Conservation (phyloP, 108 stramenopile species). For the Pseudonitzschia pungens region DNA sequence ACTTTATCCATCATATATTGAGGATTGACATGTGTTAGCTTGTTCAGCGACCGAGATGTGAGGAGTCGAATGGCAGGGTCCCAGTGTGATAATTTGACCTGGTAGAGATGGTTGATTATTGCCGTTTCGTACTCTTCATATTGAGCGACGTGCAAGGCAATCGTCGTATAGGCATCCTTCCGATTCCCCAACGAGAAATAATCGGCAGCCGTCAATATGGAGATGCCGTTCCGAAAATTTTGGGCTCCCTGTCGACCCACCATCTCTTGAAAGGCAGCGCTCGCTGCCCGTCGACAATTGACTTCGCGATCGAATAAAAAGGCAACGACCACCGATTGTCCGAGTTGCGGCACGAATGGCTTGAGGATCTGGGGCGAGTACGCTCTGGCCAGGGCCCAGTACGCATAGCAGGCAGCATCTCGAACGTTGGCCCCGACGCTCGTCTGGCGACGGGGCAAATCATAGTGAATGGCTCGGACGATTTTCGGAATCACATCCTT, state of each 20-base stretch:
- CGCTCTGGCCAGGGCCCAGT: slow-evolving; percentile 98
- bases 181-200: slow-evolving; percentile 97
- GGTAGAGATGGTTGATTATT: slow-evolving; percentile 78
- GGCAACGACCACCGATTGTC: slow-evolving; percentile 77
- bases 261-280: slow-evolving; percentile 96
- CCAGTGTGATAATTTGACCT: slow-evolving; percentile 89
- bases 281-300: slow-evolving; percentile 96
- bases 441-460: slow-evolving; percentile 83
- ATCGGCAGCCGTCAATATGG: slow-evolving; percentile 92
- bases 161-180: slow-evolving; percentile 70
- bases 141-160: slow-evolving; percentile 72
- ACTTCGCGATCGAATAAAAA: slow-evolving; percentile 97
- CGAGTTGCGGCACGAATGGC: slow-evolving; percentile 70
- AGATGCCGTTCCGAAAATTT: slow-evolving; percentile 94
- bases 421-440: slow-evolving; percentile 96
- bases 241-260: slow-evolving; percentile 75
- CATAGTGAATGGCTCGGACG: slow-evolving; percentile 82
- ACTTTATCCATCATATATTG: slow-evolving; percentile 47
- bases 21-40: slow-evolving; percentile 62
- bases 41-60: slow-evolving; percentile 71
- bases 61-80: slow-evolving; percentile 81
- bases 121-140: slow-evolving; percentile 80
- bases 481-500: slow-evolving; percentile 84
- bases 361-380: slow-evolving; percentile 83
- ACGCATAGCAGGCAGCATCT: slow-evolving; percentile 98